Evolutionary conservation across 108 stramenopile genomes (phyloP).

Genomic region (Parmales sp.): DNA sequence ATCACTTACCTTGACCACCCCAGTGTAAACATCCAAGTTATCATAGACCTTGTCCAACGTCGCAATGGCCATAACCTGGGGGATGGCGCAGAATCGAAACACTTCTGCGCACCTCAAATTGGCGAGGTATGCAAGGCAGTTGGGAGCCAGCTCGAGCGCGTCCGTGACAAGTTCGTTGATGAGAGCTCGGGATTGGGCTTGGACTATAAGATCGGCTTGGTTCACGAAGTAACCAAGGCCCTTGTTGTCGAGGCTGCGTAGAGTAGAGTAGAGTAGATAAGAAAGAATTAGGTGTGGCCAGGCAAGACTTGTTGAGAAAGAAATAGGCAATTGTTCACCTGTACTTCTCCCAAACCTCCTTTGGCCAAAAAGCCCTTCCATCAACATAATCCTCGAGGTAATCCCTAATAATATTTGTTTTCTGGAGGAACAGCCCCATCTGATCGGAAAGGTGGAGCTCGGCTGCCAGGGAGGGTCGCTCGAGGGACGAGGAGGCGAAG

Average conservation of each 20-base stretch:
- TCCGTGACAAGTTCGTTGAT: slow-evolving; percentile 94
- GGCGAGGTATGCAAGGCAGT: slow-evolving; percentile 84
- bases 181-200: slow-evolving; percentile 49
- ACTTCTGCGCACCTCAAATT: slow-evolving; percentile 71
- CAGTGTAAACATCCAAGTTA: slow-evolving; percentile 89
- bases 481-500: slow-evolving; percentile 73
- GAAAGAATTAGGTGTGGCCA: no score
- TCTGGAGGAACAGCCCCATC: slow-evolving; percentile 98
- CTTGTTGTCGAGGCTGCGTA: slow-evolving; percentile 41
- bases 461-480: slow-evolving; percentile 44
- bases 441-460: slow-evolving; percentile 72
- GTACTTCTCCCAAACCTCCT: slow-evolving; percentile 84
- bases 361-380: slow-evolving; percentile 97
- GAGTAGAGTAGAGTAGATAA: no score
- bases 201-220: slow-evolving; percentile 40
- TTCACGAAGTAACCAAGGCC: slow-evolving; percentile 70
- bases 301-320: no score
- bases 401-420: slow-evolving; percentile 98
- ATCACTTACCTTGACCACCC: slow-evolving; percentile 96
- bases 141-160: slow-evolving; percentile 84
- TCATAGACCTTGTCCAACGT: slow-evolving; percentile 87
- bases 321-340: no score
- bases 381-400: slow-evolving; percentile 99
- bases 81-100: slow-evolving; percentile 97
- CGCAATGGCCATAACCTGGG: slow-evolving; percentile 99